Evolutionary conservation across 2,329 filamentous ascomycete genomes (phyloP).

Genomic region (Pseudogymnoascus sp.): DNA sequence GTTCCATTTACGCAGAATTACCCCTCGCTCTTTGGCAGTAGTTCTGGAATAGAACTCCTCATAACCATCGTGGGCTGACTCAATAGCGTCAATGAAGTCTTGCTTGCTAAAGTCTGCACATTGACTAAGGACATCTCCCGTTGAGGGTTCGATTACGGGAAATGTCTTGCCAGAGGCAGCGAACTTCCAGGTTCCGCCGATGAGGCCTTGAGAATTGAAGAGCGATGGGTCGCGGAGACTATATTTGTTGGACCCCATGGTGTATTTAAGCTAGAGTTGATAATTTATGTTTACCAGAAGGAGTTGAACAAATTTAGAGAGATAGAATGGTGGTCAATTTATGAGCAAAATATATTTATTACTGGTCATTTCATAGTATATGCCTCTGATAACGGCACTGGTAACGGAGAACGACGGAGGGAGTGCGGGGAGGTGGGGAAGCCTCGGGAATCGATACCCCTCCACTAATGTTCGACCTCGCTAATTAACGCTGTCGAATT

Average conservation of each 20-base stretch:
- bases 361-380: background rate
- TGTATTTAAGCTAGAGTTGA: background rate
- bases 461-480: background rate
- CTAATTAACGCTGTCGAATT: background rate
- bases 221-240: constrained; percentile 23
- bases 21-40: constrained; percentile 51
- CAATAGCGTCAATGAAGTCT: constrained; percentile 41
- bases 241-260: background rate
- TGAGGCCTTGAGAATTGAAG: constrained; percentile 41
- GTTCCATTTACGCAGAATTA: constrained; percentile 59
- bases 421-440: background rate
- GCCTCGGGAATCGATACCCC: background rate
- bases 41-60: constrained; percentile 46
- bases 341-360: background rate
- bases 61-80: constrained; percentile 38
- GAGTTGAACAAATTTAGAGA: background rate
- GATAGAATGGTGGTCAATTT: background rate
- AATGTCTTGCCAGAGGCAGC: constrained; percentile 46
- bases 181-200: constrained; percentile 46
- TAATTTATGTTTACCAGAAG: background rate
- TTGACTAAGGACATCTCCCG: constrained; percentile 38
- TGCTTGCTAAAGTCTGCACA: constrained; percentile 44
- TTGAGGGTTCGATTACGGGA: constrained; percentile 42
- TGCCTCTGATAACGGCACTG: background rate
- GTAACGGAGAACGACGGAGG: background rate